A percentile compares a stretch with the other conserved stretches of the same genome.
Conservation (phyloP, 345 rosid species). For the Triadica sebifera region DNA sequence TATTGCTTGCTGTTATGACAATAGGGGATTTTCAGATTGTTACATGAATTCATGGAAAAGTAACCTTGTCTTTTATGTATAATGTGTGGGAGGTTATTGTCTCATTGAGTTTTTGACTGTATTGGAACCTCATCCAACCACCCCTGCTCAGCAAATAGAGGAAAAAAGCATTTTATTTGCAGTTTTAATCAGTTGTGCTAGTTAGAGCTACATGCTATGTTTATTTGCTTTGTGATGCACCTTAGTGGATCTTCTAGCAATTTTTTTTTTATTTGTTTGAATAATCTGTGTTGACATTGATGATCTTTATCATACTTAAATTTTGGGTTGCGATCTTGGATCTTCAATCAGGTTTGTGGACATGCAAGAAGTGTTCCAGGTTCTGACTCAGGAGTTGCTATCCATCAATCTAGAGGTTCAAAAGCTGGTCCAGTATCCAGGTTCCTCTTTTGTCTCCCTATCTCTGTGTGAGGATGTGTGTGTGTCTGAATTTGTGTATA, state of each 20-base stretch:
- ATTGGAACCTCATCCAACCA: too few relatives aligned
- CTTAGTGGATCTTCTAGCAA: not conserved
- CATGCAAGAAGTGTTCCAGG: slow-evolving; percentile 19
- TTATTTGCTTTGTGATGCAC: not conserved
- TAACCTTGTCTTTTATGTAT: too few relatives aligned
- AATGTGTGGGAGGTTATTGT: too few relatives aligned
- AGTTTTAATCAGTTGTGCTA: not conserved
- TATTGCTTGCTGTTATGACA: too few relatives aligned
- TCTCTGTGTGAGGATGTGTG: too few relatives aligned
- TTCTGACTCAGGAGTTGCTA: slow-evolving; percentile 21
- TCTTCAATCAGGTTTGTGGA: slow-evolving; percentile 25
- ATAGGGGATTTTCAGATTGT: too few relatives aligned
- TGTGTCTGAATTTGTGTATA: too few relatives aligned
- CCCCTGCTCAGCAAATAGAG: too few relatives aligned
- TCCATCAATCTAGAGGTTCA: slow-evolving; percentile 20
- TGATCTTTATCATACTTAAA: slow-evolving; percentile 19
- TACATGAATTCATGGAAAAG: too few relatives aligned
- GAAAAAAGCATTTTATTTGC: too few relatives aligned
- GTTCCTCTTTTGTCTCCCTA: slow-evolving; percentile 2
- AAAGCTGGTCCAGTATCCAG: slow-evolving; percentile 21
- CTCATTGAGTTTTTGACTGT: too few relatives aligned
- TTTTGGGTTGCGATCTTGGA: slow-evolving; percentile 12
- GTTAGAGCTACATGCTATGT: not conserved
- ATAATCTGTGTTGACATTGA: not conserved
- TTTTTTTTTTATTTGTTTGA: not conserved